Conservation (phyloP, 495 filamentous ascomycete genomes). For the Aspergillus ostianus region DNA sequence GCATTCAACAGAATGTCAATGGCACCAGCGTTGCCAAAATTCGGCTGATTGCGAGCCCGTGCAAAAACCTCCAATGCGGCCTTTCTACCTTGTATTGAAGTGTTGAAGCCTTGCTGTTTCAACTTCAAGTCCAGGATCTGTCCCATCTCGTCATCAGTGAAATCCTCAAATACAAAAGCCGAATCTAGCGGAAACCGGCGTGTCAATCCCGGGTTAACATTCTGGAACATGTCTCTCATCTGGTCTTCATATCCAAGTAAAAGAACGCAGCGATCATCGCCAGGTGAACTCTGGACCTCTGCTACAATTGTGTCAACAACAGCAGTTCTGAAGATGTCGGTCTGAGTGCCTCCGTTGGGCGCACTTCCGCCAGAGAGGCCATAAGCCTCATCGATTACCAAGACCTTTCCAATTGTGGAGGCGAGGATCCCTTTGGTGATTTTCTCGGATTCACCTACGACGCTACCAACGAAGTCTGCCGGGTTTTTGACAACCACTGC, state of each 20-base stretch:
- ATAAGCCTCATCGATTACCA: constrained; percentile 79
- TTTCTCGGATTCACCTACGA: constrained; percentile 64
- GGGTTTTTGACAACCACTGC: constrained; percentile 68
- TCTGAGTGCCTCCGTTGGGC: constrained; percentile 17
- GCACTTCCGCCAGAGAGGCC: constrained; percentile 41
- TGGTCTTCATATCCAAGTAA: constrained; percentile 76
- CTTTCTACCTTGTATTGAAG: constrained; percentile 38
- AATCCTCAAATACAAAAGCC: constrained; percentile 73
- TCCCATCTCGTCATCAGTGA: constrained; percentile 55
- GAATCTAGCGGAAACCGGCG: constrained; percentile 65
- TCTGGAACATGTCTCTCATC: constrained; percentile 76
- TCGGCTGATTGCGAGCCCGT: constrained; percentile 42
- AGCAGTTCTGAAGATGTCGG: constrained; percentile 60
- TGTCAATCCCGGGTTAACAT: constrained; percentile 71
- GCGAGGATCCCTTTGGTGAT: constrained; percentile 71
- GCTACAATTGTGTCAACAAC: constrained; percentile 80
- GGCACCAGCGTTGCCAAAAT: constrained; percentile 58
- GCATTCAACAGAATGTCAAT: constrained; percentile 63
- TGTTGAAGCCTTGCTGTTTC: constrained; percentile 40
- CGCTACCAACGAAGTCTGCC: constrained; percentile 65
- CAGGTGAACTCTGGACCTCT: constrained; percentile 72
- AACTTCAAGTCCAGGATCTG: constrained; percentile 56
- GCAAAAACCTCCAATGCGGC: constrained; percentile 42
- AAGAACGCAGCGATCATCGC: constrained; percentile 76
- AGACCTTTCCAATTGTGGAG: constrained; percentile 64